Conservation (phyloP, 2,329 filamentous ascomycete species). For the Talaromyces piceae region DNA sequence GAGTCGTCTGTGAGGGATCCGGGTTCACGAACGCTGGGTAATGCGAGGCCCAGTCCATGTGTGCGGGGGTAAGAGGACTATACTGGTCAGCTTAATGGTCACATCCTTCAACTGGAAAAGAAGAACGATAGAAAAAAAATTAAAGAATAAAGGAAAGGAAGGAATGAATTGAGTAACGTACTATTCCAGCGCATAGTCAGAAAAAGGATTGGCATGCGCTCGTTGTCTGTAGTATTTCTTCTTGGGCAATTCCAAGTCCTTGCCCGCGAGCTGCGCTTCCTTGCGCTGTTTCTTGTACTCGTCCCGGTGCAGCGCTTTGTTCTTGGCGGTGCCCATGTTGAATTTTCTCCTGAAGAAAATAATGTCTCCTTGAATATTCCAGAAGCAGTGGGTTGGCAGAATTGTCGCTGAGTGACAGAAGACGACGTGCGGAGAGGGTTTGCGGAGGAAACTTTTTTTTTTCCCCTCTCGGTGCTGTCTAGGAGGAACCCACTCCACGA, state of each 20-base stretch:
- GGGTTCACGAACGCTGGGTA: conserved; percentile 64
- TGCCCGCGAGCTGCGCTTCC: conserved; percentile 18
- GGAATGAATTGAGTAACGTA: too few species aligned
- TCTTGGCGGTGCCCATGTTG: conserved; percentile 52
- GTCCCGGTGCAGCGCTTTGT: conserved; percentile 40
- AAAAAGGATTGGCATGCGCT: conserved; percentile 97
- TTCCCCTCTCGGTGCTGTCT: background rate
- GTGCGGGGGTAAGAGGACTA: conserved; percentile 68
- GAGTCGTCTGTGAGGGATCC: conserved; percentile 25
- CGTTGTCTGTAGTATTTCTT: conserved; percentile 96
- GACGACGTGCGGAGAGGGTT: background rate
- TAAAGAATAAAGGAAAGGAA: background rate
- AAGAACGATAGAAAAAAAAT: background rate
- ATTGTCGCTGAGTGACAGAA: too few species aligned
- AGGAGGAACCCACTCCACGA: background rate
- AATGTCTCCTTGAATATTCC: too few species aligned
- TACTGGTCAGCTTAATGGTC: background rate
- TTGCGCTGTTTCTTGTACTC: conserved; percentile 49
- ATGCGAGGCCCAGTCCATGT: conserved; percentile 86
- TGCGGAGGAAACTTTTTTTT: conserved; percentile 7
- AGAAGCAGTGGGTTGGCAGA: too few species aligned
- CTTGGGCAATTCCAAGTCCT: conserved; percentile 60
- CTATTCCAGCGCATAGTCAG: conserved; percentile 86
- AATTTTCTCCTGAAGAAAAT: background rate
- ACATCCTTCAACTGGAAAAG: too few species aligned